These are phyloP conservation scores for Herpotrichia juniperi DNA, from an alignment of 2,329 filamentous ascomycete genomes.

Conservation along the genomic window DNA sequence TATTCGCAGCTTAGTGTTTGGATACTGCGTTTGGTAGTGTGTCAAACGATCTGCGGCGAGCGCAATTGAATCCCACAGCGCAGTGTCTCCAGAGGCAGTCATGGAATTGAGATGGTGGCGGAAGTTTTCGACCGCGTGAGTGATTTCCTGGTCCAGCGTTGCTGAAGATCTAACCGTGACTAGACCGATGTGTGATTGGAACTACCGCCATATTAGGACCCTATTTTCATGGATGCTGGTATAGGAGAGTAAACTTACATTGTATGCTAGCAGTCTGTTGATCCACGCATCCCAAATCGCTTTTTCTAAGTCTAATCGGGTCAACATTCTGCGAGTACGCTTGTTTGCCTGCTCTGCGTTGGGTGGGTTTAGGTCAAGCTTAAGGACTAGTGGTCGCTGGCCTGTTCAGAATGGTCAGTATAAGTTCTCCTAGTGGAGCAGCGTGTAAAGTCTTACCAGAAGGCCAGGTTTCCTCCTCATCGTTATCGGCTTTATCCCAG, in stretches of 20 bases:
- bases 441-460: too few species aligned
- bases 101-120: slow-evolving; percentile 38
- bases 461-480: not conserved
- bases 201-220: slow-evolving; percentile 7
- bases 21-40: slow-evolving; percentile 35
- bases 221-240: too few species aligned
- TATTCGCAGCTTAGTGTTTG: slow-evolving; percentile 43
- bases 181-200: slow-evolving; percentile 44
- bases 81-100: slow-evolving; percentile 38
- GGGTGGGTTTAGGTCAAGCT: slow-evolving; percentile 12
- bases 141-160: slow-evolving; percentile 31
- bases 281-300: slow-evolving; percentile 47
- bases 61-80: slow-evolving; percentile 44
- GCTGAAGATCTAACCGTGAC: slow-evolving; percentile 39
- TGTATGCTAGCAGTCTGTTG: slow-evolving; percentile 46
- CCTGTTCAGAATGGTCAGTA: not conserved
- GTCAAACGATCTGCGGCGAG: slow-evolving; percentile 41
- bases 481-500: slow-evolving; percentile 7
- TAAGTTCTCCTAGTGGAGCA: not conserved
- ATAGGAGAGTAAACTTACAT: not conserved
- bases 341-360: not conserved
- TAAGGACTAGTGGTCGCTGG: slow-evolving; percentile 22
- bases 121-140: slow-evolving; percentile 46
- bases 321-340: slow-evolving; percentile 11
- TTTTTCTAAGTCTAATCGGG: slow-evolving; percentile 42